These are phyloP conservation scores for Sclerotinia sclerotiorum DNA, from an alignment of 2,329 filamentous ascomycete genomes.

Conservation along the genomic window DNA sequence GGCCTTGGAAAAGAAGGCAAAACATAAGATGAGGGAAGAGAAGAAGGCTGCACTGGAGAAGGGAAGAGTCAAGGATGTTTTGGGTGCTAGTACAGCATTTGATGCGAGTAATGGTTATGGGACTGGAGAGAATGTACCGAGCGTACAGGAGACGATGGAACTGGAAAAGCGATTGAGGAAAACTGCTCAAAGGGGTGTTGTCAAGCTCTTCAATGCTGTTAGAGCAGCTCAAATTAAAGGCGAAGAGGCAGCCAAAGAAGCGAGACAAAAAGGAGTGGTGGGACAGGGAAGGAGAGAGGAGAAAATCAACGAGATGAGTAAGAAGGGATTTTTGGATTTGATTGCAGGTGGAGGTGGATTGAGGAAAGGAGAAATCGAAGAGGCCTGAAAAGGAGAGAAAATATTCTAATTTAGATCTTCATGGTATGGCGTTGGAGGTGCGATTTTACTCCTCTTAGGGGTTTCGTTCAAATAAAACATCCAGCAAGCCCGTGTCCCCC, in stretches of 20 bases:
- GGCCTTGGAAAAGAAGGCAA: slow-evolving; percentile 79
- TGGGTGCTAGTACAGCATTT: slow-evolving; percentile 58
- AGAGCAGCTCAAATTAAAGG: slow-evolving; percentile 88
- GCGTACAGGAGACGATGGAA: slow-evolving; percentile 59
- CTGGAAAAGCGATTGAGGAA: slow-evolving; percentile 80
- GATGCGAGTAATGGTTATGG: slow-evolving; percentile 48
- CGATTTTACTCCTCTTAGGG: slow-evolving; percentile 27
- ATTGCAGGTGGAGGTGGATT: slow-evolving; percentile 66
- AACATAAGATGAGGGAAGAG: slow-evolving; percentile 75
- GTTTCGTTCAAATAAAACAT: slow-evolving; percentile 23
- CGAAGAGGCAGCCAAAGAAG: slow-evolving; percentile 69
- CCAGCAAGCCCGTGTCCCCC: slow-evolving; percentile 25
- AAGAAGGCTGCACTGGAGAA: slow-evolving; percentile 78
- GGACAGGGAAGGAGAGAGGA: slow-evolving; percentile 80
- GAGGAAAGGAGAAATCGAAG: slow-evolving; percentile 56
- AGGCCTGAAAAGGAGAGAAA: slow-evolving; percentile 30
- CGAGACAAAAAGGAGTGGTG: slow-evolving; percentile 70
- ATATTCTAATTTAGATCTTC: slow-evolving; percentile 21
- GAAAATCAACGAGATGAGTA: slow-evolving; percentile 92
- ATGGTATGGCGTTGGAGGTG: slow-evolving; percentile 33
- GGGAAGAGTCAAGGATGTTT: slow-evolving; percentile 82
- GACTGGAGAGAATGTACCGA: slow-evolving; percentile 44
- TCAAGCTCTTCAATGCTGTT: slow-evolving; percentile 95
- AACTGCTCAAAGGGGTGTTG: slow-evolving; percentile 88
- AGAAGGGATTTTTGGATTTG: slow-evolving; percentile 91